Evolutionary conservation across 306 rosid genomes (phyloP), one percentile per base, ranked within the genome.

Genomic region (Ammopiptanthus mongolicus): DNA sequence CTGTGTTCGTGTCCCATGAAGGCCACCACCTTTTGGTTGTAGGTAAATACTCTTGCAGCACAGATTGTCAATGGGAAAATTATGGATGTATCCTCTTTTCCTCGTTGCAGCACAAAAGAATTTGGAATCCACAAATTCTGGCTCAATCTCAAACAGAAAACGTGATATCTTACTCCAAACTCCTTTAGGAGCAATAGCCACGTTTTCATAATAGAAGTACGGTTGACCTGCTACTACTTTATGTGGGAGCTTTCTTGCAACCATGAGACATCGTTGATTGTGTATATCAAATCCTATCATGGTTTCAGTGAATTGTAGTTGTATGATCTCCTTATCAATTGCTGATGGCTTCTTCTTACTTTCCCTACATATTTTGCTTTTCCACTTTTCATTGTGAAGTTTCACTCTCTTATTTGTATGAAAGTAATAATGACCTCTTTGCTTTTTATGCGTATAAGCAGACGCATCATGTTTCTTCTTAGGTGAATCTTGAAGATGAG

Each of bases 151-250:
- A 62, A 81, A 89, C 0, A 89, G 73, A 66, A 91, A 91, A 28
- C 91, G 69, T 3, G 97, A 91, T 34, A 91, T 87, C 1, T 81
- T 91, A 57, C n/a, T 84, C 95, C 97, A 91, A 42, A 91, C 97
- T 23, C 97, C 97, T 79, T 81, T 87, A 0, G 97, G 97, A 72
- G 97, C 88, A 22, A 83, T 60, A 1, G 95, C 97, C 31, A 91
- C 97, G 2, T 91, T 91, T 77, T 89, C 97, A 31, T 87, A 91
- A 51, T 91, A 91, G 75, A 91, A 91, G 73, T 84, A 91, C 3
- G 97, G 92, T 51, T 88, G 87, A 58, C 88, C 47, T 9, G 14
- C 88, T 23, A 77, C 75, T 42, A 86, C 91, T 29, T 53, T 19
- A 4, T 14, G 44, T 41, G 92, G 91, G 22, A 91, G 73, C 9